Evolutionary conservation across 78 protist genomes (phyloP).

Genomic region (Dictyostelium purpureum): DNA sequence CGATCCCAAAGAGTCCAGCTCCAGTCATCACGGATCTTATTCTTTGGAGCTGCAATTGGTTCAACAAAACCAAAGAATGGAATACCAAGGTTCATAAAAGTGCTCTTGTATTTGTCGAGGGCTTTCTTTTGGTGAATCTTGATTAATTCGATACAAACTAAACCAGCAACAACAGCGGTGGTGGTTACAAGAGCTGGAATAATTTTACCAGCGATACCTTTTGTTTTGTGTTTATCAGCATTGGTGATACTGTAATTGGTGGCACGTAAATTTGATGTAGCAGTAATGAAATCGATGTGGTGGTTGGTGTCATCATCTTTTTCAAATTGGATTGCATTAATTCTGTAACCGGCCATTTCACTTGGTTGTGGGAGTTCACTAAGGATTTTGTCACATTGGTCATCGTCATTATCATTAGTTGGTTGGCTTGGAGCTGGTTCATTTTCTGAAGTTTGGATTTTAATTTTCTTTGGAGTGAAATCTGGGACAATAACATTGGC

Average conservation of each 20-base stretch:
- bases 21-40: constrained; percentile 73
- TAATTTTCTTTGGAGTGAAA: constrained; percentile 90
- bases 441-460: constrained; percentile 86
- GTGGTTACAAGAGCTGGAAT: constrained; percentile 99
- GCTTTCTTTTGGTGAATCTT: constrained; percentile 86
- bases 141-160: constrained; percentile 90
- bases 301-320: constrained; percentile 99
- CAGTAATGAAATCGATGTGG: constrained; percentile 99
- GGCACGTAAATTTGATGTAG: constrained; percentile 98
- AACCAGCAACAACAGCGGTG: constrained; percentile 98
- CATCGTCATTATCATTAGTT: constrained; percentile 51
- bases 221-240: constrained; percentile 89
- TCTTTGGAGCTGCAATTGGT: constrained; percentile 94
- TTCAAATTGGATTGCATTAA: constrained; percentile 86
- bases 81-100: constrained; percentile 97
- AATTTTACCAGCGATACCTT: constrained; percentile 98
- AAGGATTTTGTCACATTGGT: constrained; percentile 30
- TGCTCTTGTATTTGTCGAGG: constrained; percentile 91
- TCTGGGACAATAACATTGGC: constrained; percentile 88
- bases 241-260: constrained; percentile 93
- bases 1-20: constrained; percentile 93
- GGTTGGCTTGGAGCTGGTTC: constrained; percentile 35
- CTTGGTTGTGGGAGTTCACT: constrained; percentile 51
- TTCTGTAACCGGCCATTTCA: constrained; percentile 42
- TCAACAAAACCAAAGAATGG: constrained; percentile 95